Evolutionary conservation across 768 basidiomycete genomes (phyloP).

Genomic region (Trametes coccinea): DNA sequence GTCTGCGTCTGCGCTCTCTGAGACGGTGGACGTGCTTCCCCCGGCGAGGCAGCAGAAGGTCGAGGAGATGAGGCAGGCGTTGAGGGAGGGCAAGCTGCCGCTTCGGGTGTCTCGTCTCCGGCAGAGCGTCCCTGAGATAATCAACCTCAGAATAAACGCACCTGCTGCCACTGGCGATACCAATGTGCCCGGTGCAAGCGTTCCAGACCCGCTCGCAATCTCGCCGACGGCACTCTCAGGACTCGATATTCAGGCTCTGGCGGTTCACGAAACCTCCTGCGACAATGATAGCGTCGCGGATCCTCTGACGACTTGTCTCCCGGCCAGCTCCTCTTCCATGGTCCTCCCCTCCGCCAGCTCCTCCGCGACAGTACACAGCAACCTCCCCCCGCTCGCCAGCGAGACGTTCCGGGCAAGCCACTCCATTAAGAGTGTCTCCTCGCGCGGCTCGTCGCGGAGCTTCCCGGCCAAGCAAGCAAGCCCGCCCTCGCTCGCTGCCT

Average conservation of each 20-base stretch:
- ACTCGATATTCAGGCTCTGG: too few species aligned
- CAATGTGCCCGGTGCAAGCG: too few species aligned
- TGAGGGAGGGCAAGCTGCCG: constrained; percentile 6
- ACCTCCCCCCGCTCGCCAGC: constrained; percentile 28
- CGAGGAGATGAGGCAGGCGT: constrained; percentile 10
- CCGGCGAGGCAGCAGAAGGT: constrained; percentile 6
- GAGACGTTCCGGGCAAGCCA: constrained; percentile 27
- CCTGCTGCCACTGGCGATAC: too few species aligned
- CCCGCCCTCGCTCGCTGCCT: not conserved
- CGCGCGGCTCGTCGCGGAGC: constrained; percentile 1
- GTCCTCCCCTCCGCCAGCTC: constrained; percentile 1
- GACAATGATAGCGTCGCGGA: not conserved
- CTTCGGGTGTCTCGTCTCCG: not conserved
- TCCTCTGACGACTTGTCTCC: not conserved
- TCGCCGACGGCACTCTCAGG: too few species aligned
- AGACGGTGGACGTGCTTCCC: constrained; percentile 16
- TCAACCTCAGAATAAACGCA: too few species aligned
- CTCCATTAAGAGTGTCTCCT: constrained; percentile 23
- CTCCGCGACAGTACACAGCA: constrained; percentile 1
- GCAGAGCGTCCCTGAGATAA: too few species aligned
- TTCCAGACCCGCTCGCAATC: too few species aligned
- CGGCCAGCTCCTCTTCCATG: constrained; percentile 20
- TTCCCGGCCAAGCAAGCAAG: not conserved
- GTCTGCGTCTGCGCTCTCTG: constrained; percentile 24
- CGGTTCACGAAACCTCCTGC: too few species aligned